phyloP scores from a whole-genome alignment of 2,329 filamentous ascomycete genomes.

The Fusarium annulatum region DNA sequence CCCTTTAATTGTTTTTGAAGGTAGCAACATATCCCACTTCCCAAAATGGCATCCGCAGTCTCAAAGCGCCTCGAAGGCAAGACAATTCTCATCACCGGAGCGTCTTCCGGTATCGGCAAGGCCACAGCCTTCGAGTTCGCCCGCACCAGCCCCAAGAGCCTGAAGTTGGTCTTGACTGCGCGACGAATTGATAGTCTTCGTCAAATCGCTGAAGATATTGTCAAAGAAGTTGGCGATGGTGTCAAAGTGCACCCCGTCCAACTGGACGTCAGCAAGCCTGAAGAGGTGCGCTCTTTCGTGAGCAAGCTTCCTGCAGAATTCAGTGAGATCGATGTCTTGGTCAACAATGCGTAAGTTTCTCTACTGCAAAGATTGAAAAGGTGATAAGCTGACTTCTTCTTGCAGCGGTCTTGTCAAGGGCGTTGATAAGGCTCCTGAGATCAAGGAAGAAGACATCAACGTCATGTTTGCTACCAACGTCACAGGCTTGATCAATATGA shows the following conservation, averaged over 20 bases:
- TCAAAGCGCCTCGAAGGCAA: slow-evolving; percentile 90
- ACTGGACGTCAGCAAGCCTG: slow-evolving; percentile 85
- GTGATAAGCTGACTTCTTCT: neutral
- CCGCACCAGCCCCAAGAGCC: slow-evolving; percentile 78
- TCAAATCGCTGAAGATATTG: slow-evolving; percentile 80
- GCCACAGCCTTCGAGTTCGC: slow-evolving; percentile 90
- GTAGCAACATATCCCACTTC: neutral
- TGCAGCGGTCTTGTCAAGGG: slow-evolving; percentile 86
- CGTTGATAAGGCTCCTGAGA: slow-evolving; percentile 85
- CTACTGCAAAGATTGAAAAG: accelerated
- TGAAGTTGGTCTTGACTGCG: slow-evolving; percentile 88
- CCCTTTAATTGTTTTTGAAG: accelerated
- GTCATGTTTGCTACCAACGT: slow-evolving; percentile 95
- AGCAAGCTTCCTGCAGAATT: slow-evolving; percentile 80
- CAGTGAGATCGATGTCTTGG: slow-evolving; percentile 83
- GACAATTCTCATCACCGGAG: slow-evolving; percentile 90
- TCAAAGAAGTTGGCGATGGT: slow-evolving; percentile 77
- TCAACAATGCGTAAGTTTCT: slow-evolving; percentile 88
- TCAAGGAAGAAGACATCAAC: slow-evolving; percentile 84
- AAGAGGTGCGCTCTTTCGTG: slow-evolving; percentile 79
- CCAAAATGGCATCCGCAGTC: slow-evolving; percentile 67
- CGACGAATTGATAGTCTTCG: slow-evolving; percentile 82
- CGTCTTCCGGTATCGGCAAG: slow-evolving; percentile 89
- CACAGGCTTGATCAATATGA: slow-evolving; percentile 95
- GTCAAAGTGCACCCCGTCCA: slow-evolving; percentile 85